Evolutionary conservation across 2,329 filamentous ascomycete species (phyloP).

Genomic region (Grosmannia clavigera): DNA sequence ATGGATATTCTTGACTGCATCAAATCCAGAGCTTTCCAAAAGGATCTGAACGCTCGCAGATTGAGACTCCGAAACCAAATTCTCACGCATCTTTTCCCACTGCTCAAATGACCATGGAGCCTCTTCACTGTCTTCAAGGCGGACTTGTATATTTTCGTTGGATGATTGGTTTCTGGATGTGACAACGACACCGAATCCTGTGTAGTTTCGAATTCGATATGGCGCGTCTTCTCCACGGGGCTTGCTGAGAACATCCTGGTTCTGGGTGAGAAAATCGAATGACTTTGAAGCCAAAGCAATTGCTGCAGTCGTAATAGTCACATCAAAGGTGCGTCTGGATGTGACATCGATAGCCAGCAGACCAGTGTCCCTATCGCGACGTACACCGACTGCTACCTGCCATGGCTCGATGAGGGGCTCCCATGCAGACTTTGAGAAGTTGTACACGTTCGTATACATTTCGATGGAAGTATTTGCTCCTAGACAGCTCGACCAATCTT

Average conservation of each 20-base stretch:
- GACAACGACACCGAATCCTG: slow-evolving; percentile 78
- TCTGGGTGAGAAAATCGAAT: slow-evolving; percentile 73
- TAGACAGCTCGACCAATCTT: slow-evolving; percentile 83
- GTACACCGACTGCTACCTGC: slow-evolving; percentile 84
- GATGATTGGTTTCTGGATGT: slow-evolving; percentile 60
- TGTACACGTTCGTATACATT: slow-evolving; percentile 93
- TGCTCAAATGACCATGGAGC: slow-evolving; percentile 94
- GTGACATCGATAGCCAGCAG: slow-evolving; percentile 72
- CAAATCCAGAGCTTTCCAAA: slow-evolving; percentile 88
- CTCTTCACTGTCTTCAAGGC: slow-evolving; percentile 79
- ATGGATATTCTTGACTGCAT: slow-evolving; percentile 74
- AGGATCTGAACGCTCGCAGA: slow-evolving; percentile 65
- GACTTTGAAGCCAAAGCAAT: slow-evolving; percentile 92
- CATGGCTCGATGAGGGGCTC: slow-evolving; percentile 93
- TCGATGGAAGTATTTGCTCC: slow-evolving; percentile 84
- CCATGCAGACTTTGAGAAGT: slow-evolving; percentile 98
- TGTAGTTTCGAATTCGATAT: slow-evolving; percentile 89
- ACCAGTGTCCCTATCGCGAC: slow-evolving; percentile 63
- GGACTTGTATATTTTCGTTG: slow-evolving; percentile 60
- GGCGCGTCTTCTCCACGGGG: slow-evolving; percentile 84
- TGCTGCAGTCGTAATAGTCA: slow-evolving; percentile 84
- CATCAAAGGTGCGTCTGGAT: slow-evolving; percentile 81
- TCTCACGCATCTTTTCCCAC: slow-evolving; percentile 92
- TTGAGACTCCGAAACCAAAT: slow-evolving; percentile 69
- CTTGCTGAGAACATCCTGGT: slow-evolving; percentile 87